Conservation (phyloP, 225 moss, liverwort and hornwort species). For the Straminergon stramineum region DNA sequence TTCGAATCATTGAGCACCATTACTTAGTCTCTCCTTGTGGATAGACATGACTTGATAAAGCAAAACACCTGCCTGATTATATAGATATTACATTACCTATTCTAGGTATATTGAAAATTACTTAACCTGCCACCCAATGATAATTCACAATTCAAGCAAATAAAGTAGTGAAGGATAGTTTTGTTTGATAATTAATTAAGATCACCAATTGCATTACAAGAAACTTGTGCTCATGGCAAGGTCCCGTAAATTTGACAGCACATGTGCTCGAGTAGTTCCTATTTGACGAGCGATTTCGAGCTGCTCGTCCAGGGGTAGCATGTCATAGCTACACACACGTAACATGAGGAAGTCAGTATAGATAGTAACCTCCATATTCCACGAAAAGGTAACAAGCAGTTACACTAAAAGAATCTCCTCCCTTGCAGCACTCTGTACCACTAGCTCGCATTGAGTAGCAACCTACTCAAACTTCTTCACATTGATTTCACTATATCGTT, state of each 20-base stretch:
- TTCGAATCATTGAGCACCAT: background rate
- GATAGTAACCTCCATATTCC: background rate
- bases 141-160: background rate
- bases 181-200: background rate
- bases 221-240: slow-evolving; percentile 89
- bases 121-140: background rate
- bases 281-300: slow-evolving; percentile 92
- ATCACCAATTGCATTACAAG: slow-evolving; percentile 15
- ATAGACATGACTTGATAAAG: background rate
- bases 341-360: background rate
- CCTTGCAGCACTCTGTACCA: background rate
- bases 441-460: background rate
- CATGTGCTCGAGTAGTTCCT: slow-evolving; percentile 77
- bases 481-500: background rate
- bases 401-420: background rate
- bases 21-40: too few relatives aligned
- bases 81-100: too few relatives aligned
- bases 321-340: slow-evolving; percentile 39
- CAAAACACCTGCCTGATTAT: background rate
- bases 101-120: background rate
- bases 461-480: background rate
- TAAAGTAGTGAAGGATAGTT: background rate
- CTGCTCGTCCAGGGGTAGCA: slow-evolving; percentile 91
- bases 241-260: slow-evolving; percentile 89
- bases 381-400: background rate